Percentiles rank a stretch among this genome's conserved stretches.
Conservation (phyloP, 2,329 filamentous ascomycete genomes). For the Calonectria pauciramosa region DNA sequence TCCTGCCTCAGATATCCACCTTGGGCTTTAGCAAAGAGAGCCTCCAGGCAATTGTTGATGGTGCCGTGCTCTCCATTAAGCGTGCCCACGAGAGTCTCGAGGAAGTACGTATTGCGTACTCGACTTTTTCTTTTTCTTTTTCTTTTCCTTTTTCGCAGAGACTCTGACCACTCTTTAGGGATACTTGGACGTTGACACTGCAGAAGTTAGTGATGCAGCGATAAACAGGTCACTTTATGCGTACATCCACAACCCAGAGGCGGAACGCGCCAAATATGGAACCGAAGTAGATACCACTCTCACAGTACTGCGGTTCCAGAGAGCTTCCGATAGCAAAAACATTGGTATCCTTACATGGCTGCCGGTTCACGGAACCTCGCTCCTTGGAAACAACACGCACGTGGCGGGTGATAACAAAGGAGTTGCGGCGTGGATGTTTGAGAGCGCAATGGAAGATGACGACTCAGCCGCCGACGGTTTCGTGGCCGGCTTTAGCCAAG, state of each 20-base stretch:
- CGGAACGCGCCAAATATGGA: conserved; percentile 79
- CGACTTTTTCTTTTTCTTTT: neutral
- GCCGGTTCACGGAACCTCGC: conserved; percentile 90
- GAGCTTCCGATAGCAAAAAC: conserved; percentile 80
- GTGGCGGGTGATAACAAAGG: conserved; percentile 97
- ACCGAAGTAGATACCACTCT: conserved; percentile 69
- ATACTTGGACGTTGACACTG: conserved; percentile 77
- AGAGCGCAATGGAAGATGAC: conserved; percentile 73
- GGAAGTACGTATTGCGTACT: conserved; percentile 51
- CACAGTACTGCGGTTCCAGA: conserved; percentile 83
- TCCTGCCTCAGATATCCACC: conserved; percentile 91
- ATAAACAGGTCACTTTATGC: conserved; percentile 91
- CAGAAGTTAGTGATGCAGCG: conserved; percentile 81
- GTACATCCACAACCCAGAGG: conserved; percentile 86
- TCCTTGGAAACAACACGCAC: conserved; percentile 92
- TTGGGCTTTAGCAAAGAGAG: conserved; percentile 89
- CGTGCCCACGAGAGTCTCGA: conserved; percentile 75
- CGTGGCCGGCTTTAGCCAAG: conserved; percentile 92
- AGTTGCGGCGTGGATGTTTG: conserved; percentile 87
- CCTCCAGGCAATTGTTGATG: conserved; percentile 90
- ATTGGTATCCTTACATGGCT: conserved; percentile 92
- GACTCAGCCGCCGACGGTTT: conserved; percentile 74
- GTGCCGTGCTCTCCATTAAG: conserved; percentile 84
- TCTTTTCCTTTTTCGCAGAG: too few species aligned
- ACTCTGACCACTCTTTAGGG: conserved; percentile 58